Base-by-base conservation (phyloP, 208 protist genomes). In the Chromosphaera perkinsii region DNA sequence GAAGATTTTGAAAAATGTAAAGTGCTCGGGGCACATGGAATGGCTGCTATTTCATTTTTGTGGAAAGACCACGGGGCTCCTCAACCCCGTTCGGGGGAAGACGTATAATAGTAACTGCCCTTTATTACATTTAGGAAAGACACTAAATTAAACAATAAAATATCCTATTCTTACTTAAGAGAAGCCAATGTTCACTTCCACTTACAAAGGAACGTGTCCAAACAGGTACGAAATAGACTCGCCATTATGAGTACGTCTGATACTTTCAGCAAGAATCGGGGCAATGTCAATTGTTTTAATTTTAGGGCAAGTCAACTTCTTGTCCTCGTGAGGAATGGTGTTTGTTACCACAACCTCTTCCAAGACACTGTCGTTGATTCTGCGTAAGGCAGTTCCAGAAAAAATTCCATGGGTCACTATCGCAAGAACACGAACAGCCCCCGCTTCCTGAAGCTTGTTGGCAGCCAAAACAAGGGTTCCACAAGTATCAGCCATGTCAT, bases 401-500 rank as follows among this genome's bases (percentile, higher is more conserved):
- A 78, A 54, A 20, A 74, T 39, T 40, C 56, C 61, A 47, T 82
- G 78, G 9, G 74, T 77, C 12, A 76, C 58, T 14, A 55, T 54
- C 4, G 65, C 73, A 65, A 58, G 55, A 14, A 82, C 69, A 22
- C 40, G n/a, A 4, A 32, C 22, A 35, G 75, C 75, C 3, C 75
- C 75, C 3, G 26, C 9, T n/a, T 72, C 51, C 20, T 49, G 17
- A 22, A 79, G 37, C 48, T 32, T 27, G 17, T 45, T 29, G 24
- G 65, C 70, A 51, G 52, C 51, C 56, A 66, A 51, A 20, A 70
- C 14, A 9, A 82, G 57, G 12, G 74, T 73, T 7, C 75, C 69
- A 52, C 68, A 78, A 0, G 78, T 83, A 49, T 83, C 78, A 31
- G 59, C 55, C 32, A 83, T 83, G 51, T 83, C 78, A 56, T 83